Evolutionary conservation across 2,329 filamentous ascomycete species (phyloP).

Genomic region (Microcyclosporella mali): DNA sequence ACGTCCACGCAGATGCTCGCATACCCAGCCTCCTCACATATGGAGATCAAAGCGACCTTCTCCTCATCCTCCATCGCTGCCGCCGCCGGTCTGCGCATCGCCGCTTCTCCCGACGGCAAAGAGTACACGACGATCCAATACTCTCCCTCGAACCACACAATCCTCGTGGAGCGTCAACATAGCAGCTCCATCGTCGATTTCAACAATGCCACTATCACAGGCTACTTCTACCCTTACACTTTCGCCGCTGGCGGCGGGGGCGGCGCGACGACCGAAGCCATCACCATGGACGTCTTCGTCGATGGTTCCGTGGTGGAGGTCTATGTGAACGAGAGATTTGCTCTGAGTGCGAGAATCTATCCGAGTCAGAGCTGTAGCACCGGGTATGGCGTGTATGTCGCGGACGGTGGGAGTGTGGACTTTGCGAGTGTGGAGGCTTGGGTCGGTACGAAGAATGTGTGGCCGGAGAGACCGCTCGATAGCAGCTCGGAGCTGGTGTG

Average conservation of each 20-base stretch:
- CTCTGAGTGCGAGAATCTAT: conserved; percentile 41
- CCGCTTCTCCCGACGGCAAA: conserved; percentile 37
- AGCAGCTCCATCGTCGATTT: conserved; percentile 40
- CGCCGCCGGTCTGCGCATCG: conserved; percentile 39
- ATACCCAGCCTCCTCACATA: conserved; percentile 32
- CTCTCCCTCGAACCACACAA: conserved; percentile 40
- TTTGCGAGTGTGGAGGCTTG: conserved; percentile 36
- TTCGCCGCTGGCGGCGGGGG: conserved; percentile 17
- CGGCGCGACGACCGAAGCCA: conserved; percentile 31
- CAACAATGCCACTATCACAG: conserved; percentile 39
- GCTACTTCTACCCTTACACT: conserved; percentile 44
- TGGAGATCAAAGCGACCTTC: conserved; percentile 37
- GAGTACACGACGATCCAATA: conserved; percentile 44
- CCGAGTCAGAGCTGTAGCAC: conserved; percentile 40
- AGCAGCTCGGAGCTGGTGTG: conserved; percentile 38
- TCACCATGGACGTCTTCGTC: conserved; percentile 42
- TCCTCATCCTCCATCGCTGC: conserved; percentile 33
- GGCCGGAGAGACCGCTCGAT: conserved; percentile 37
- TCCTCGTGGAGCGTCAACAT: conserved; percentile 41
- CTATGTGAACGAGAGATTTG: conserved; percentile 41
- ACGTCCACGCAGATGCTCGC: conserved; percentile 25
- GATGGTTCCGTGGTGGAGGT: conserved; percentile 45
- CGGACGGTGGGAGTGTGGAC: conserved; percentile 30
- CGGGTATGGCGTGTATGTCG: conserved; percentile 39
- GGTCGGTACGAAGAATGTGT: conserved; percentile 36